Evolutionary conservation across 2,329 filamentous ascomycete genomes (phyloP), one percentile per base, ranked within the genome.

Genomic region (Fusarium sp.): DNA sequence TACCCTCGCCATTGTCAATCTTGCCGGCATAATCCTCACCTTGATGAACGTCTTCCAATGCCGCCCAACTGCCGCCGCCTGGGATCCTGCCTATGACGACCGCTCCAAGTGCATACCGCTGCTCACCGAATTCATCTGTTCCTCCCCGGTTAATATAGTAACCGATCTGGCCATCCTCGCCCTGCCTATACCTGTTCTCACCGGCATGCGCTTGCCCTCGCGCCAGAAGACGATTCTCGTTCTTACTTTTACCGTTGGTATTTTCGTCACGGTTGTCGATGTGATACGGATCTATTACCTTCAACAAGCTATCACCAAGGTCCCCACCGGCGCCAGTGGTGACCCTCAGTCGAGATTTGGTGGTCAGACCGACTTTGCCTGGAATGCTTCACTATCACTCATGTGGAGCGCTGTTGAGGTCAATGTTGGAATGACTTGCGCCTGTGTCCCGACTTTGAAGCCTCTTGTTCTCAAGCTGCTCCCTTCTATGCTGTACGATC

Each of bases 351-450:
- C 82, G 10, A 79, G 81, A 6, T 88, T 89, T 58, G 86, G 86
- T 7, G 82, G 82, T 44, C 83, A 84, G 44, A 74, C 78, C 2
- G 82, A 88, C 62, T 89, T 89, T 73, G 81, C 85, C 59, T 92
- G 88, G 89, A 93, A 95, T 75, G 92, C 92, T 0, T 93, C 92
- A 0, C 81, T 93, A 5, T 92, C 93, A 0, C 90, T 96, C 76
- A 95, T 97, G 92, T 98, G 94, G 95, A 95, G 92, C 14, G 91
- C 91, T 11, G 89, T 97, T 58, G 94, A 97, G 78, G 93, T 97
- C 75, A 96, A 97, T 70, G 84, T 96, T 1, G 94, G 93, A 16
- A 93, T 97, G 72, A 90, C 93, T 69, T 97, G 93, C 76, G 94
- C 91, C 42, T 97, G 93, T 74, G 91, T 97, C n/a, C 95, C 95